Evolutionary conservation across 257 asterid genomes (phyloP).

Genomic region (Solanum arcanum): DNA sequence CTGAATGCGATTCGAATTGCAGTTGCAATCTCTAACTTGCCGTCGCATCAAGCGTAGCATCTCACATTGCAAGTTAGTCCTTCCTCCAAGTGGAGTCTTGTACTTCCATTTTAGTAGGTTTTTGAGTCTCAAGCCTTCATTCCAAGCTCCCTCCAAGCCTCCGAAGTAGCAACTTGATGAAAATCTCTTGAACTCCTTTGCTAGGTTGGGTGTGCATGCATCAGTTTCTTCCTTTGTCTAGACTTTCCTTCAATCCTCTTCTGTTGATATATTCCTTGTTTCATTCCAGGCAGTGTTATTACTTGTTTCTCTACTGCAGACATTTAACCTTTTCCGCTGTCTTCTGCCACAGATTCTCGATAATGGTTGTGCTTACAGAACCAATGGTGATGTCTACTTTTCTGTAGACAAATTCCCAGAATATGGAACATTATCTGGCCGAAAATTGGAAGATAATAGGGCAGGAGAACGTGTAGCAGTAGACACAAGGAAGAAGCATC

Average conservation of each 20-base stretch:
- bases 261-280: neutral
- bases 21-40: neutral
- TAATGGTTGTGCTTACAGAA: constrained; percentile 65
- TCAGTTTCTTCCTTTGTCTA: neutral
- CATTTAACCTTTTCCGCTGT: neutral
- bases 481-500: constrained; percentile 80
- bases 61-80: neutral
- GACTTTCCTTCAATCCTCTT: neutral
- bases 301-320: neutral
- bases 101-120: neutral
- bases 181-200: neutral
- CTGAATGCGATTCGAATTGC: neutral
- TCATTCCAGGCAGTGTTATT: neutral
- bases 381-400: constrained; percentile 85
- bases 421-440: constrained; percentile 86
- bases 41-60: neutral
- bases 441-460: constrained; percentile 85
- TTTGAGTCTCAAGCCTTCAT: neutral
- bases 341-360: constrained; percentile 52
- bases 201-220: neutral
- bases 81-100: neutral
- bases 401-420: constrained; percentile 78
- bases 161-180: neutral
- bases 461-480: constrained; percentile 94
- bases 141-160: neutral